These are phyloP conservation scores for Neoascochyta sp. DNA, from an alignment of 2,329 filamentous ascomycete genomes.

Conservation along the genomic window DNA sequence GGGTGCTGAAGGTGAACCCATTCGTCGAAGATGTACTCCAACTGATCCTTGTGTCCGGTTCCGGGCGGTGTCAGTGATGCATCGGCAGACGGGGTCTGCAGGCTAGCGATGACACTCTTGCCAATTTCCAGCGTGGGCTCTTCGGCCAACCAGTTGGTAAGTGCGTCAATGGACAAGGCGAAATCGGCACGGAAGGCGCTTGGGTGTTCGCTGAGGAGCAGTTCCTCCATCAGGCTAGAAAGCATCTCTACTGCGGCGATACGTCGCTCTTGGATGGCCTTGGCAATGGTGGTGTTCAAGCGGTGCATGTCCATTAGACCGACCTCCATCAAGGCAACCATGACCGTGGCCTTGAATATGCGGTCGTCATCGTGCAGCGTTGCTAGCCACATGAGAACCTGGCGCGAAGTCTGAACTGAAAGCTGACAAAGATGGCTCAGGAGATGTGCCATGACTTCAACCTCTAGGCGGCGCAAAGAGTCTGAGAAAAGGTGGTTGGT, in stretches of 20 bases:
- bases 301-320: constrained; percentile 59
- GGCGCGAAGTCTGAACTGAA: constrained; percentile 55
- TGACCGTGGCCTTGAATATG: constrained; percentile 60
- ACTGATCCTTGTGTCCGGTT: constrained; percentile 68
- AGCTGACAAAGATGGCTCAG: constrained; percentile 60
- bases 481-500: constrained; percentile 56
- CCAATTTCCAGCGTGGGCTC: constrained; percentile 64
- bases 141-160: constrained; percentile 76
- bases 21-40: constrained; percentile 94
- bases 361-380: constrained; percentile 55
- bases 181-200: constrained; percentile 82
- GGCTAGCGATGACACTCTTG: constrained; percentile 66
- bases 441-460: constrained; percentile 61
- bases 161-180: constrained; percentile 72
- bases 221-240: constrained; percentile 72
- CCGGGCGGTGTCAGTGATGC: constrained; percentile 53
- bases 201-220: constrained; percentile 73
- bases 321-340: constrained; percentile 57
- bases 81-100: constrained; percentile 57
- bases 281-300: constrained; percentile 63
- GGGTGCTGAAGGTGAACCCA: constrained; percentile 82
- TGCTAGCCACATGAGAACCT: constrained; percentile 50
- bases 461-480: constrained; percentile 53
- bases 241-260: constrained; percentile 73
- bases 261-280: constrained; percentile 68